Base-by-base conservation (phyloP, 768 basidiomycete genomes). In the Clitopilus passeckerianus region DNA sequence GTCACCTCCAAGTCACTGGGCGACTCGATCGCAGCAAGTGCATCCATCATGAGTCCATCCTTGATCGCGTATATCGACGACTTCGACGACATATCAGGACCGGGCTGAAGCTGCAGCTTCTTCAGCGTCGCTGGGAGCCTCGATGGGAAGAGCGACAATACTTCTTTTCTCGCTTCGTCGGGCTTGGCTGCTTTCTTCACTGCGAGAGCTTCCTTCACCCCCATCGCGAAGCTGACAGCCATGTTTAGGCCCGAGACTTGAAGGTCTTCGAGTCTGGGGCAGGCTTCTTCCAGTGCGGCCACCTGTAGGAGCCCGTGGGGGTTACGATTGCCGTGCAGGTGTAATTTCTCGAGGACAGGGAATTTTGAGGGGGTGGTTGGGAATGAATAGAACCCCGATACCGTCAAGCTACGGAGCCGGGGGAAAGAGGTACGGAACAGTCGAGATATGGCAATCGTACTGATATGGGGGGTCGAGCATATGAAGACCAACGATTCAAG, bases 371-470 rank as follows among this genome's bases (percentile, higher is more conserved):
- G 62, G 0, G 69, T 56, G 18, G 73, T 74, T 1, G 79, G 80
- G 61, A 77, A 81, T 6, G 81, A 79, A 65, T 84, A 84, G 62
- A 77, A 78, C 1, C 82, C 83, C 1, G 74, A 73, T 1, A 83
- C 63, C 5, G 77, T 68, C 59, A 84, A 76, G 30, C 74, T 73
- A 24, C 61, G 65, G 0, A 84, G 70, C 24, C 59, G 60, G 0
- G 80, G 82, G 55, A 81, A 78, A 1, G 67, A 57, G 8, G 70
- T 70, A 16, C 76, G 72, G 66, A 80, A 81, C 41, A 83, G 67
- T 23, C 73, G 68, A 5, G 76, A 75, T 44, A 82, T 71, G 44
- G 78, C 62, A 6, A 72, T 53, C 0, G 80, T 73, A 62, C 79
- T 75, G 18, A 69, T 68, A 5, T 68, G 66, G 15, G 72, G 72